Base-by-base conservation (phyloP, 768 basidiomycete genomes). In the Lactarius indigo region DNA sequence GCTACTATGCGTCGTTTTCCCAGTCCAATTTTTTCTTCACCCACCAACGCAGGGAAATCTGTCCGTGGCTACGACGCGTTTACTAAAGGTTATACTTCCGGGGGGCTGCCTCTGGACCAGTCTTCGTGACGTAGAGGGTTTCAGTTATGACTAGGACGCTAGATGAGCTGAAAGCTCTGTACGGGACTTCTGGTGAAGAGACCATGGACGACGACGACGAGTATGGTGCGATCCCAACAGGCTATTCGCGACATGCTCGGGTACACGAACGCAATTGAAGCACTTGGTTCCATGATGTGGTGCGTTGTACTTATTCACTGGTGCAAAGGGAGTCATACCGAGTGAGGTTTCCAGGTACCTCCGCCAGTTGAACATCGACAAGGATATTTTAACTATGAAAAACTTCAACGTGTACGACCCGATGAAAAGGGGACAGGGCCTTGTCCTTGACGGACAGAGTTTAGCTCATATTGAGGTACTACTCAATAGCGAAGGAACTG, bases 321-420 rank as follows among this genome's bases (percentile, higher is more conserved):
- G 23, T 33, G 13, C 18, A 18, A 39, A 59, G 12, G 37, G 23
- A 28, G 42, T 33, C 42, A 7, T 13, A n/a, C 13, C n/a, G 17
- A 63, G 18, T 42, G 39, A 66, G 8, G 23, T 33, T 63, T 37
- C 41, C 35, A 64, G 89, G 86, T 94, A 94, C 74, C 84, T 98
- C 17, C 87, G 91, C 42, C 92, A 93, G 68, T 83, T 99, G 47
- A 98, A 98, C 74, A 94, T 98, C 69, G 96, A 96, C 79, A 91
- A 93, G 74, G 96, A 98, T 69, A 87, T 99, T 63, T 76, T 99
- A 73, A 92, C 88, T 63, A 95, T 97, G 90, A 91, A 87, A 79
- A 98, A 98, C 74, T 99, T 99, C 83, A 96, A 98, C 71, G 82
- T 97, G 44, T 97, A 96, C 73, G 94, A 98, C 76, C 97, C 97